phyloP scores from a whole-genome alignment of 1,284 basidiomycete species.

The Ganoderma lingzhi region DNA sequence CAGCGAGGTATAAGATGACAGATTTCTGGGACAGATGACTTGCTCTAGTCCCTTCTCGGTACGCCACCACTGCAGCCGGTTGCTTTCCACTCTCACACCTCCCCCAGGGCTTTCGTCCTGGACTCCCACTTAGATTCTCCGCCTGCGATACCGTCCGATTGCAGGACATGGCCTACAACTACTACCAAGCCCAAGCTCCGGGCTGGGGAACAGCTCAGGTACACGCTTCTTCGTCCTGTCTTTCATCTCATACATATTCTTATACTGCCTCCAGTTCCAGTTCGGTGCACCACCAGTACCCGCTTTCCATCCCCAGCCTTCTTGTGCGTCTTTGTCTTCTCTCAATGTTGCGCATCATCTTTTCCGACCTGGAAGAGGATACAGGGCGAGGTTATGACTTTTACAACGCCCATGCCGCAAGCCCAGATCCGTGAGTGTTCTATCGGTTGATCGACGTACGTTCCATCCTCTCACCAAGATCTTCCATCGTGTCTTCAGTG shows the following conservation, averaged over 20 bases:
- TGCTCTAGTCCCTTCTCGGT: slow-evolving; percentile 23
- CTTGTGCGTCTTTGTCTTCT: slow-evolving; percentile 49
- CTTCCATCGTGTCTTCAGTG: slow-evolving; percentile 16
- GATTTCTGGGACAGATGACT: slow-evolving; percentile 25
- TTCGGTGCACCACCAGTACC: slow-evolving; percentile 62
- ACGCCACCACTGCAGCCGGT: slow-evolving; percentile 18
- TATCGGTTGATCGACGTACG: slow-evolving; percentile 11
- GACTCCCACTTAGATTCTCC: slow-evolving; percentile 9
- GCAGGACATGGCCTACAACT: slow-evolving; percentile 33
- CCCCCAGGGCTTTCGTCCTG: background rate
- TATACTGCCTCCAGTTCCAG: slow-evolving; percentile 48
- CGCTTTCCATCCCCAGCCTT: slow-evolving; percentile 63
- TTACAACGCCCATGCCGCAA: slow-evolving; percentile 65
- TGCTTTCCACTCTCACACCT: slow-evolving; percentile 21
- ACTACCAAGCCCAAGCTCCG: slow-evolving; percentile 35
- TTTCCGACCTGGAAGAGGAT: slow-evolving; percentile 13
- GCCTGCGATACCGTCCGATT: slow-evolving; percentile 3
- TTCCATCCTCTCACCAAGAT: slow-evolving; percentile 13
- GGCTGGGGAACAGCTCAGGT: slow-evolving; percentile 39
- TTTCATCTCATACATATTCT: slow-evolving; percentile 13
- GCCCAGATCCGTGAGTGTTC: slow-evolving; percentile 61
- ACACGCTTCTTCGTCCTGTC: slow-evolving; percentile 16
- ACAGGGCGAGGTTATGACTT: slow-evolving; percentile 68
- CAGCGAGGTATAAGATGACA: slow-evolving; percentile 29
- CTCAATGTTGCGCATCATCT: slow-evolving; percentile 4